A percentile compares a stretch with the other conserved stretches of the same genome.
Evolutionary conservation across 192 early-diverging fungal genomes (phyloP).

Genomic region (Coemansia sp.): DNA sequence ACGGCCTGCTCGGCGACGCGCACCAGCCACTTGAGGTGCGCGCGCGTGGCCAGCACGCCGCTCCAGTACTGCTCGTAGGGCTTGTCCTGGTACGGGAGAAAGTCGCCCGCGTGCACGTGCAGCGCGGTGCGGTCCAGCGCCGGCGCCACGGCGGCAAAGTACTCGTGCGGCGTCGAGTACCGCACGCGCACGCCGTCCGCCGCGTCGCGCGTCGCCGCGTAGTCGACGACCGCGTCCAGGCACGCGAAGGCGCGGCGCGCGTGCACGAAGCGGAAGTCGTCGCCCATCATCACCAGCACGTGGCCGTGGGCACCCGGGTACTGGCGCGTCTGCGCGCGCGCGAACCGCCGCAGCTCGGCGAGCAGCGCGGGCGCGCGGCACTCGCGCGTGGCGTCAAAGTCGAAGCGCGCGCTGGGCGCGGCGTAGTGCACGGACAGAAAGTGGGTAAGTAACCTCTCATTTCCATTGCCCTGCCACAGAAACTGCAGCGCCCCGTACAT

Average conservation of each 20-base stretch:
- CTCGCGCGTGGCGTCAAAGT: constrained; percentile 30
- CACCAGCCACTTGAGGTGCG: constrained; percentile 42
- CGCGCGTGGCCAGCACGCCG: constrained; percentile 40
- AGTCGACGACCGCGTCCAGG: constrained; percentile 29
- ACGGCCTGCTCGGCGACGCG: constrained; percentile 43
- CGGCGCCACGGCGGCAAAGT: constrained; percentile 19
- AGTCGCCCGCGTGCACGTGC: constrained; percentile 25
- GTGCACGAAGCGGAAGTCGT: constrained; percentile 37
- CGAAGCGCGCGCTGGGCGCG: constrained; percentile 26
- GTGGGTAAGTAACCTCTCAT: constrained; percentile 28
- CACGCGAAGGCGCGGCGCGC: constrained; percentile 35
- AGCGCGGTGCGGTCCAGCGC: neutral
- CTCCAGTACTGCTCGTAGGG: constrained; percentile 56
- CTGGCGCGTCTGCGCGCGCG: constrained; percentile 27
- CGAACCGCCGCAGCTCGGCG: constrained; percentile 21
- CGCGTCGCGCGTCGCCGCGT: constrained; percentile 6
- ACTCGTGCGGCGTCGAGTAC: constrained; percentile 46
- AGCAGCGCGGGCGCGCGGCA: constrained; percentile 30
- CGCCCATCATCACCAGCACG: constrained; percentile 53
- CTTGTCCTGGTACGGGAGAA: constrained; percentile 55
- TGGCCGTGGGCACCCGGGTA: constrained; percentile 52
- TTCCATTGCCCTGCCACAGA: constrained; percentile 22
- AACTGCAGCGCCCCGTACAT: constrained; percentile 35
- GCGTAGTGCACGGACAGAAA: constrained; percentile 43
- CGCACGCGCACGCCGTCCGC: constrained; percentile 6